Evolutionary conservation across 371 early-diverging fungal species (phyloP).

Genomic region (Cokeromyces recurvatus): DNA sequence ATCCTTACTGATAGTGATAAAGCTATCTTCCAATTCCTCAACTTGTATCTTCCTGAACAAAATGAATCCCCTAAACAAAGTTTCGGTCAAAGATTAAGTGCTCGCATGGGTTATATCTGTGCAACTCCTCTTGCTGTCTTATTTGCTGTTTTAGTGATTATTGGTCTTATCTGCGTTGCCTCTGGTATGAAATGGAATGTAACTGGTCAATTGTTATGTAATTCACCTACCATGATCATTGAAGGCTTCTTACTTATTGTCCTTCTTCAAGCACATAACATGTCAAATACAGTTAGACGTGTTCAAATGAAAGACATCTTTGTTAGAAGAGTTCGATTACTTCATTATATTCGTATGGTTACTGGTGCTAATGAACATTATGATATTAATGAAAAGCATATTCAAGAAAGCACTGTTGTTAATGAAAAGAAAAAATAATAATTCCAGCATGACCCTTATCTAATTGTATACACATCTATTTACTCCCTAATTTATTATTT

Average conservation of each 20-base stretch:
- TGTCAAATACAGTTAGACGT: slow-evolving; percentile 10
- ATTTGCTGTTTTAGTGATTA: background rate
- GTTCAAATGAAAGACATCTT: slow-evolving; percentile 14
- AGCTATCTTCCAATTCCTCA: slow-evolving; percentile 7
- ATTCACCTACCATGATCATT: slow-evolving; percentile 21
- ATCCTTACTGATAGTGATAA: slow-evolving; percentile 4
- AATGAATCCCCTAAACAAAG: background rate
- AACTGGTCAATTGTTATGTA: slow-evolving; percentile 19
- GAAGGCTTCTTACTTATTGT: slow-evolving; percentile 23
- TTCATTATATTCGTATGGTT: slow-evolving; percentile 3
- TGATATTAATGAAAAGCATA: background rate
- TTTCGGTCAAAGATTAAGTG: slow-evolving; percentile 2
- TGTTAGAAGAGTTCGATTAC: slow-evolving; percentile 6
- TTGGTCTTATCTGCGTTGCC: slow-evolving; percentile 14
- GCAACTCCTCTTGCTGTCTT: slow-evolving; percentile 9
- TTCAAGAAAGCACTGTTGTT: background rate
- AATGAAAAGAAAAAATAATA: background rate
- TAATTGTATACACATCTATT: too few relatives aligned
- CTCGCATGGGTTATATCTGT: slow-evolving; percentile 13
- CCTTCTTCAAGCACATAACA: slow-evolving; percentile 18
- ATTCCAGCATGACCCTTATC: too few relatives aligned
- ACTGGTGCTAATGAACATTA: background rate
- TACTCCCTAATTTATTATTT: too few relatives aligned
- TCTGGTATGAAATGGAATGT: slow-evolving; percentile 14
- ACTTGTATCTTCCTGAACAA: slow-evolving; percentile 4